Conservation (phyloP, 306 rosid genomes). For the Coriaria nepalensis region DNA sequence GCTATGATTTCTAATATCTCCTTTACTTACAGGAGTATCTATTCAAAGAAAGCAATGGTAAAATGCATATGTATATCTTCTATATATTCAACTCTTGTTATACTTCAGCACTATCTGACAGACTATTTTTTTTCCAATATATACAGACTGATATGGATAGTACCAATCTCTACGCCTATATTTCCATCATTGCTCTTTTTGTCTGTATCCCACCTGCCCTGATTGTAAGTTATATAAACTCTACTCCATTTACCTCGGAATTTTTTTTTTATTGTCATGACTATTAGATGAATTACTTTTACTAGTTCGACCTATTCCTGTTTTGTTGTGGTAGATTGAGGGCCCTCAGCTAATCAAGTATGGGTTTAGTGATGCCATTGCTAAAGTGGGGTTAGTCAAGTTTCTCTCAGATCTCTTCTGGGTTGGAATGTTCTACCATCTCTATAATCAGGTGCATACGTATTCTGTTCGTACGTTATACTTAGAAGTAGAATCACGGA, state of each 20-base stretch:
- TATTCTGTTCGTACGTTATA: neutral
- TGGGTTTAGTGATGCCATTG: slow-evolving; percentile 77
- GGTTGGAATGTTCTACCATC: slow-evolving; percentile 96
- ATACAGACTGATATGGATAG: slow-evolving; percentile 93
- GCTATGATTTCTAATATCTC: slow-evolving; percentile 53
- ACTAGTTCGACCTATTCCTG: slow-evolving; percentile 7
- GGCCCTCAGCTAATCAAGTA: slow-evolving; percentile 68
- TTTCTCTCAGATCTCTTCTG: slow-evolving; percentile 75
- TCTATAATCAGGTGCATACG: slow-evolving; percentile 75
- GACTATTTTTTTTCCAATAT: slow-evolving; percentile 1
- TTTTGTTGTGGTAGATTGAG: slow-evolving; percentile 41
- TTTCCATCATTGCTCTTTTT: slow-evolving; percentile 79
- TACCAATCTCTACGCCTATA: slow-evolving; percentile 84
- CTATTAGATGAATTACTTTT: neutral
- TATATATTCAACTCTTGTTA: neutral
- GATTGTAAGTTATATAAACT: slow-evolving; percentile 43
- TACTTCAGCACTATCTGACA: neutral
- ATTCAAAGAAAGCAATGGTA: slow-evolving; percentile 97
- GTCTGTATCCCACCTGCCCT: slow-evolving; percentile 87
- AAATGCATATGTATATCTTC: slow-evolving; percentile 4
- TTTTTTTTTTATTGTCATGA: neutral
- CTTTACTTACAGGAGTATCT: slow-evolving; percentile 47
- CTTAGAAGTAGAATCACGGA: no score
- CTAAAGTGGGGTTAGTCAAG: slow-evolving; percentile 76
- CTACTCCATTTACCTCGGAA: neutral